Evolutionary conservation across 352 stramenopile genomes (phyloP).

Genomic region (Phytopythium delawarense): DNA sequence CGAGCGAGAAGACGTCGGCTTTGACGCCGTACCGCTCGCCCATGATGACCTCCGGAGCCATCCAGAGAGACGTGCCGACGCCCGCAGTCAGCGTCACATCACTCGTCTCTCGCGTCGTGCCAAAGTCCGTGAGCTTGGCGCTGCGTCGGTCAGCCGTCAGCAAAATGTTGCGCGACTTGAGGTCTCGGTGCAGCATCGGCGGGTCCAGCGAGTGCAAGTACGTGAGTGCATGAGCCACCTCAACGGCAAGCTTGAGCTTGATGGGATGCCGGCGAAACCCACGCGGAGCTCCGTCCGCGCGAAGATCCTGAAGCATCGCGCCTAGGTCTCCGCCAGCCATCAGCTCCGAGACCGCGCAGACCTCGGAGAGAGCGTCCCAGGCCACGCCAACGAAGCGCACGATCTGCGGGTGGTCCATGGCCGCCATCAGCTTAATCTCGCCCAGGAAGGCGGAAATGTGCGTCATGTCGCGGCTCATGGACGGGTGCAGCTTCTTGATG

Average conservation of each 20-base stretch:
- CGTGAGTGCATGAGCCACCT: slow-evolving; percentile 51
- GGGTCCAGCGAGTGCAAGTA: slow-evolving; percentile 57
- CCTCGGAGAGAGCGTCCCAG: slow-evolving; percentile 42
- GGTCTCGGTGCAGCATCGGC: slow-evolving; percentile 32
- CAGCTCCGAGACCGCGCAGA: slow-evolving; percentile 51
- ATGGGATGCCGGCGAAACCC: slow-evolving; percentile 29
- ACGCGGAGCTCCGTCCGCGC: background rate
- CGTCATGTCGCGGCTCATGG: slow-evolving; percentile 33
- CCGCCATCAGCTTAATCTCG: slow-evolving; percentile 57
- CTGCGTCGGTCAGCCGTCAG: slow-evolving; percentile 8
- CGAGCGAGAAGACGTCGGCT: slow-evolving; percentile 47
- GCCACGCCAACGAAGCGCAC: slow-evolving; percentile 55
- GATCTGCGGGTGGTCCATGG: slow-evolving; percentile 50
- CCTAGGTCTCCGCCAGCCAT: slow-evolving; percentile 47
- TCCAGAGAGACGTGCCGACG: slow-evolving; percentile 37
- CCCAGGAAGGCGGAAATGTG: slow-evolving; percentile 50
- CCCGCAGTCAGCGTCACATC: slow-evolving; percentile 41
- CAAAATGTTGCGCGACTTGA: slow-evolving; percentile 50
- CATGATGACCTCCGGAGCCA: slow-evolving; percentile 43
- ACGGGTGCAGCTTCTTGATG: slow-evolving; percentile 43
- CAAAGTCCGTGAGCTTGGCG: slow-evolving; percentile 42
- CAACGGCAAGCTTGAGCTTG: slow-evolving; percentile 50
- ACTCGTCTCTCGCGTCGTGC: slow-evolving; percentile 33
- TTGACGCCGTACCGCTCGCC: slow-evolving; percentile 39
- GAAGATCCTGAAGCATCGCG: slow-evolving; percentile 18